Evolutionary conservation across 2,329 filamentous ascomycete species (phyloP), one percentile per base, ranked within the genome.

Genomic region (Fusarium xyrophilum): DNA sequence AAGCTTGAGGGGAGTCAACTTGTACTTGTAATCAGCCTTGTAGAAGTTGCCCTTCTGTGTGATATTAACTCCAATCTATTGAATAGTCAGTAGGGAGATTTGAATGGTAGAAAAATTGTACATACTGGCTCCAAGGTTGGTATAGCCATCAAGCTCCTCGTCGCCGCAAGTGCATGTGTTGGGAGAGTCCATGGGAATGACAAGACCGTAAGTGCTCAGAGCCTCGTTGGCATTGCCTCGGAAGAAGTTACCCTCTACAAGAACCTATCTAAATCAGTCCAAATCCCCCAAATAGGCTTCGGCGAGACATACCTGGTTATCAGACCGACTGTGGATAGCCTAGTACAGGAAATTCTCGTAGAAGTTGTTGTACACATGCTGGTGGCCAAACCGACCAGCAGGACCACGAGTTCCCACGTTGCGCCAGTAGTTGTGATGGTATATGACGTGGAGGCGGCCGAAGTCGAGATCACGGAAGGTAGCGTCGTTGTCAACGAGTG

Each of bases 151-250:
- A 28, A 86, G 76, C 71, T 86, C 84, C 67, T 81, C 81, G 48
- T 87, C 85, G 2, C 84, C 85, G 14, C 83, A 84, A 2, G 80
- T 78, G 61, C 80, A 82, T 1, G 83, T 86, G 61, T 87, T 87
- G 0, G 85, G 85, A 43, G 81, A 83, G 62, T 86, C 85, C 46
- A 81, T 77, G 0, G 85, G 85, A n/a, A 87, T 83, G 3, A 86
- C 85, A 0, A 86, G 76, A 0, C 85, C 84, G 53, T 86, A 85
- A 1, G 85, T 86, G 67, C 80, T 84, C 27, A 86, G 72, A 0
- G 85, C 83, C 63, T 84, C 83, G 17, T 75, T 75, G 1, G 83
- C 84, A 53, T 82, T 78, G 8, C 81, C 80, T 8, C 78, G 73
- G 74, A 84, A 84, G 5, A 82, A 81, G 56, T 84, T 84, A 5